phyloP scores from a whole-genome alignment of 768 basidiomycete species.

The Myochromella boudieri region DNA sequence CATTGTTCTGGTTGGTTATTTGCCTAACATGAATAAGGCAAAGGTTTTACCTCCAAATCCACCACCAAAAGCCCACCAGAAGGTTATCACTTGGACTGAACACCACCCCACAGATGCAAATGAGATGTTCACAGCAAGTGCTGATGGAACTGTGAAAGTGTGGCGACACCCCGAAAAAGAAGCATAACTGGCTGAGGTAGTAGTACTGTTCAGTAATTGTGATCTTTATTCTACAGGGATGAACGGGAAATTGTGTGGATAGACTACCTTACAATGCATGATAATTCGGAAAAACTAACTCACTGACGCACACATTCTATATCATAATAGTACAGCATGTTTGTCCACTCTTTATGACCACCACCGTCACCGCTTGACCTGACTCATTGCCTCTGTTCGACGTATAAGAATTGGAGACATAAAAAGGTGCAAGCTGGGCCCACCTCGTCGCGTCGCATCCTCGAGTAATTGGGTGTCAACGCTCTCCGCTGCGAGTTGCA shows the following conservation, averaged over 20 bases:
- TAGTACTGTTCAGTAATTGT: not conserved
- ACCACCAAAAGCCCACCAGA: slow-evolving; percentile 77
- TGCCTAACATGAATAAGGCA: slow-evolving; percentile 47
- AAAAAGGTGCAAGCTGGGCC: not conserved
- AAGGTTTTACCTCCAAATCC: slow-evolving; percentile 68
- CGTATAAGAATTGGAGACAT: not conserved
- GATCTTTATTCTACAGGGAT: no score
- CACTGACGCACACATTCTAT: slow-evolving; percentile 12
- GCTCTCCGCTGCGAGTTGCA: slow-evolving; percentile 87
- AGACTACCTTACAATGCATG: no score
- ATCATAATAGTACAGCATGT: slow-evolving; percentile 11
- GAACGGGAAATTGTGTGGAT: no score
- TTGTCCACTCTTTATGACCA: not conserved
- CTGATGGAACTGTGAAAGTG: slow-evolving; percentile 89
- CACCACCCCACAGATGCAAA: slow-evolving; percentile 79
- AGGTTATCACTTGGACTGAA: slow-evolving; percentile 90
- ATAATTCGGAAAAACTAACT: slow-evolving; percentile 8
- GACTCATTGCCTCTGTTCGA: slow-evolving; percentile 44
- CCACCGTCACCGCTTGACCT: slow-evolving; percentile 38
- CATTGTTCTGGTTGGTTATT: slow-evolving; percentile 3
- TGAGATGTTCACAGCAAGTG: slow-evolving; percentile 87
- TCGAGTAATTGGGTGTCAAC: slow-evolving; percentile 95
- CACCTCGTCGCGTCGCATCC: slow-evolving; percentile 96
- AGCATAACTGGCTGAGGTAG: slow-evolving; percentile 3
- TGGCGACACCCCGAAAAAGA: slow-evolving; percentile 58